Evolutionary conservation across 345 rosid genomes (phyloP), one percentile per base, ranked within the genome.

Genomic region (Arabidopsis arenosa): DNA sequence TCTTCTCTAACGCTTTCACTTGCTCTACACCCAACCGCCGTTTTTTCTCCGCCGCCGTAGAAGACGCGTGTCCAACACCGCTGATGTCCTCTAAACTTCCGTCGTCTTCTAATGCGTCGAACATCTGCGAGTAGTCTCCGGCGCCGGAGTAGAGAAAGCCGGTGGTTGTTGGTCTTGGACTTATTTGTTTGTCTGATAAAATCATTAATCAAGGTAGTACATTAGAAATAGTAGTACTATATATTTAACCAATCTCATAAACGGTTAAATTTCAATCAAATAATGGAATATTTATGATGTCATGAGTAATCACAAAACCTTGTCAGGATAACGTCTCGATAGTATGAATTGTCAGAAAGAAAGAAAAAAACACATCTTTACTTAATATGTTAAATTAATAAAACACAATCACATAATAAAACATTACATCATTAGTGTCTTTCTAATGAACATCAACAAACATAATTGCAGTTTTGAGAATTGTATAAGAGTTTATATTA

Each of bases 1-100:
- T 92, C 62, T 89, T 90, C 83, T 92, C 97, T 82, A 92, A 82
- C 63, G 93, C 93, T 81, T 86, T 90, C 18, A 89, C 97, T 78
- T 92, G 97, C 61, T 87, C 90, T 12, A 83, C 88, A 79, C 90
- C 86, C 59, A 92, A 63, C 59, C 97, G 62, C 65, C 95, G 74
- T 49, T 92, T 94, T 86, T 95, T 95, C 89, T 90, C 97, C 54
- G 33, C 36, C 40, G 76, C 30, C 6, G 57, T 43, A 30, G 67
- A 70, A 5, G 74, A 56, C 59, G 66, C 51, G 47, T 60, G 47
- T 52, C 69, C 75, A 10, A 83, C 78, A 44, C 82, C 79, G 39
- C 83, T 90, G 1, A 68, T 44, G 15, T 62, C 78, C 0, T 73
- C 70, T 54, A 76, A 66, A 44, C 70, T 54, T 36, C 80, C 75